Conservation (phyloP, 805 yeast genomes). For the Lipomyces sp. region DNA sequence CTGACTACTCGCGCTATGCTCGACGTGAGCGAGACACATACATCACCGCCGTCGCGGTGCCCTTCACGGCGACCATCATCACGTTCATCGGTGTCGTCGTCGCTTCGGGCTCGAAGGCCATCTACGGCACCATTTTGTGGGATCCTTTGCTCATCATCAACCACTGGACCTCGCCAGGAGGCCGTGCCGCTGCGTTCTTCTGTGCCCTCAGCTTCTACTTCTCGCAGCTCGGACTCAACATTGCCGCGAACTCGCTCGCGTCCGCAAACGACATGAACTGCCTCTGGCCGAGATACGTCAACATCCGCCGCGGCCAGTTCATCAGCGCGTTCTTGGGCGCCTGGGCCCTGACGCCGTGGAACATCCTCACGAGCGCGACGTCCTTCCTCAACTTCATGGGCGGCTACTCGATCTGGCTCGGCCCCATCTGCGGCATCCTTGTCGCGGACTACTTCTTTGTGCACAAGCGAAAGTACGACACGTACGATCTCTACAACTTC, state of each 20-base stretch:
- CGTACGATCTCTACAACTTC: constrained; percentile 55
- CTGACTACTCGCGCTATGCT: constrained; percentile 50
- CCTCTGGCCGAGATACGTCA: constrained; percentile 45
- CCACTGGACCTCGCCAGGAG: constrained; percentile 26
- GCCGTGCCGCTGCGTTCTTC: constrained; percentile 29
- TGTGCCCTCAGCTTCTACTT: constrained; percentile 48
- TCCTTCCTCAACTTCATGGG: constrained; percentile 75
- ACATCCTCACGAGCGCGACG: constrained; percentile 61
- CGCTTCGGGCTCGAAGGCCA: constrained; percentile 23
- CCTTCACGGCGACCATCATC: constrained; percentile 17
- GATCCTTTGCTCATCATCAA: constrained; percentile 25
- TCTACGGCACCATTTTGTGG: constrained; percentile 28
- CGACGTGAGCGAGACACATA: constrained; percentile 36
- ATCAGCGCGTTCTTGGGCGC: constrained; percentile 53
- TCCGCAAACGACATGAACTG: constrained; percentile 46
- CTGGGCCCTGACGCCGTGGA: constrained; percentile 77
- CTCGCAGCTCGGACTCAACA: constrained; percentile 72
- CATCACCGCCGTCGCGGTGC: constrained; percentile 17
- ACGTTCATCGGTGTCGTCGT: constrained; percentile 26
- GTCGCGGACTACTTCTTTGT: constrained; percentile 41
- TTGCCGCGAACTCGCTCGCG: constrained; percentile 49
- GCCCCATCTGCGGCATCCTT: constrained; percentile 76
- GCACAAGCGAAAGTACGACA: constrained; percentile 64
- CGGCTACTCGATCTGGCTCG: constrained; percentile 75
- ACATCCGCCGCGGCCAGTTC: constrained; percentile 47